A percentile compares a stretch with the other conserved stretches of the same genome.
These are phyloP conservation scores for Trichoderma guizhouense DNA, from an alignment of 2,329 filamentous ascomycete genomes.

Conservation along the genomic window DNA sequence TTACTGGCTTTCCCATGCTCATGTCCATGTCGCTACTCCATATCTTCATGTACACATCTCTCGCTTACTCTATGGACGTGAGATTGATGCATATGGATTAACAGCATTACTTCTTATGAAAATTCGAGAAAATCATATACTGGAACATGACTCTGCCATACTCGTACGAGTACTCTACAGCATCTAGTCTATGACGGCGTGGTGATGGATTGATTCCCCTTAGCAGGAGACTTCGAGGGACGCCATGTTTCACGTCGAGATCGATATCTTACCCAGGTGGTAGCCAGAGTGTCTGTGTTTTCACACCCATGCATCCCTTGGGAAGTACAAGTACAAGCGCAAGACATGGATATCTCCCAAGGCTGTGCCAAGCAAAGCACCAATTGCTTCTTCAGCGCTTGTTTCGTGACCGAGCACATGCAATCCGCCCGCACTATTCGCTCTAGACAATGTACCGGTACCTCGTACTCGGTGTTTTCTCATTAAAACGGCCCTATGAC, in stretches of 20 bases:
- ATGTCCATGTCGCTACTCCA: not conserved
- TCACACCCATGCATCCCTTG: not conserved
- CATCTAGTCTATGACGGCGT: not conserved
- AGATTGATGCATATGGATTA: not conserved
- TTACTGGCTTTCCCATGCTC: not conserved
- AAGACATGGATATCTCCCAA: not conserved
- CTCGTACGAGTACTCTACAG: not conserved
- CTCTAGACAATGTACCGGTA: not conserved
- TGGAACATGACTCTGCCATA: not conserved
- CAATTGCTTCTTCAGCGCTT: not conserved
- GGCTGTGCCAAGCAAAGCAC: not conserved
- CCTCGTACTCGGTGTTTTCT: not conserved
- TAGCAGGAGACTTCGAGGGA: not conserved
- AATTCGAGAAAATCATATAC: not conserved
- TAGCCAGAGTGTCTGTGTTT: not conserved
- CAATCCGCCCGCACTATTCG: not conserved
- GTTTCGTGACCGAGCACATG: not conserved
- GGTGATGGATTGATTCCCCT: not conserved
- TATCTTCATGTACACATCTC: not conserved
- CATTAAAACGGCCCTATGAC: not conserved
- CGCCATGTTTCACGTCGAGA: slow-evolving; percentile 6
- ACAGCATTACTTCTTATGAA: not conserved
- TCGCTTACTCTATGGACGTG: not conserved
- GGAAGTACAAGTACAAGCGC: not conserved
- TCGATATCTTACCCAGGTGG: not conserved